phyloP scores from a whole-genome alignment of 371 early-diverging fungal genomes.

The Phascolomyces articulosus region DNA sequence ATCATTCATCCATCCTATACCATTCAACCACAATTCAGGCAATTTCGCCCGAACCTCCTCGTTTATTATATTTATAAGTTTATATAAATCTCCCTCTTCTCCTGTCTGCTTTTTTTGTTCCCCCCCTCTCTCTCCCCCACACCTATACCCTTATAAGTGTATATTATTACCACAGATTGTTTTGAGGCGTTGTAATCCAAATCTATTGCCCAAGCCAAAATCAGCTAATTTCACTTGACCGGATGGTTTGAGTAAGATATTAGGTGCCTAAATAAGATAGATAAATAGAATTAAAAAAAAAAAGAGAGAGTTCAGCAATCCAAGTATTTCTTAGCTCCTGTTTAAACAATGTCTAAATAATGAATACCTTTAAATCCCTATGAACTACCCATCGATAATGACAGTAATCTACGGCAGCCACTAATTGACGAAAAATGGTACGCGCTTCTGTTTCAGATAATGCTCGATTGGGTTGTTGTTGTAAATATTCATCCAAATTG shows the following conservation, averaged over 20 bases:
- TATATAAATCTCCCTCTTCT: too few species aligned
- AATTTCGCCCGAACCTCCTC: too few species aligned
- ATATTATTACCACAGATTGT: slow-evolving; percentile 72
- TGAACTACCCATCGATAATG: slow-evolving; percentile 78
- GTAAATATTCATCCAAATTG: slow-evolving; percentile 60
- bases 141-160: background rate
- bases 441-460: slow-evolving; percentile 67
- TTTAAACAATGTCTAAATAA: background rate
- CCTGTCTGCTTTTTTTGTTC: background rate
- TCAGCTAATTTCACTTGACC: slow-evolving; percentile 70
- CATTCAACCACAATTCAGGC: too few species aligned
- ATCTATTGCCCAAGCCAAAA: slow-evolving; percentile 81
- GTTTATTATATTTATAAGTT: too few species aligned
- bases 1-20: too few species aligned
- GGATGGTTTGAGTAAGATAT: slow-evolving; percentile 53
- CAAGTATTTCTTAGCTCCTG: too few species aligned
- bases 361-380: slow-evolving; percentile 75
- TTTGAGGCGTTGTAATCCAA: slow-evolving; percentile 65
- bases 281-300: background rate
- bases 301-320: background rate
- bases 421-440: slow-evolving; percentile 70
- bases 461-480: slow-evolving; percentile 42
- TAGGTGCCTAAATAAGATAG: slow-evolving; percentile 44
- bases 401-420: slow-evolving; percentile 70
- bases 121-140: background rate